A percentile compares a stretch with the other conserved stretches of the same genome.
These are phyloP conservation scores for Ogataea minuta DNA, from an alignment of 805 yeast genomes.

Conservation along the genomic window DNA sequence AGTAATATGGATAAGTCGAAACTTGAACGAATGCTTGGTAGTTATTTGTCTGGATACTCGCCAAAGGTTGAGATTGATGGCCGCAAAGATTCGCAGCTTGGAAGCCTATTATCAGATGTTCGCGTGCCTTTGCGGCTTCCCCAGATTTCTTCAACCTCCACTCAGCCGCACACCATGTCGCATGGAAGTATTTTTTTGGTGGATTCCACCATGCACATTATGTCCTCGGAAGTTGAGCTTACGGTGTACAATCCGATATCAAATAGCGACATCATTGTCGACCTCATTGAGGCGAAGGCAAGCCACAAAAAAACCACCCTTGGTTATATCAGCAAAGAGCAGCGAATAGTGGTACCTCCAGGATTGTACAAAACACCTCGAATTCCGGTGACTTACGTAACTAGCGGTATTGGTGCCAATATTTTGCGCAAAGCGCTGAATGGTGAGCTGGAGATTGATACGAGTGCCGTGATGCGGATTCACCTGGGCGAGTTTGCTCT, in stretches of 20 bases:
- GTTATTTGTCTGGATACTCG: conserved; percentile 38
- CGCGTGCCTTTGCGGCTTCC: conserved; percentile 33
- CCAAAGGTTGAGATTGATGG: conserved; percentile 34
- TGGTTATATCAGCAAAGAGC: conserved; percentile 44
- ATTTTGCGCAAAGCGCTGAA: conserved; percentile 49
- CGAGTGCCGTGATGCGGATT: conserved; percentile 42
- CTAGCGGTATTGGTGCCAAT: conserved; percentile 45
- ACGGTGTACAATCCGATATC: conserved; percentile 52
- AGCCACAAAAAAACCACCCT: conserved; percentile 43
- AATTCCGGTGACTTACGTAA: conserved; percentile 46
- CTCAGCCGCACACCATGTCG: neutral
- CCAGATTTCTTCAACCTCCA: conserved; percentile 12
- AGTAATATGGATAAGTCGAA: conserved; percentile 19
- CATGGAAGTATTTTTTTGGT: conserved; percentile 36
- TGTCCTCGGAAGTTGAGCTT: conserved; percentile 54
- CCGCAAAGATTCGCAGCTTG: conserved; percentile 26
- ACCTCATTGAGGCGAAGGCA: conserved; percentile 47
- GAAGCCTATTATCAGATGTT: conserved; percentile 26
- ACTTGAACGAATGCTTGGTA: conserved; percentile 38
- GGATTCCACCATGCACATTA: conserved; percentile 51
- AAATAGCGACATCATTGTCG: conserved; percentile 44
- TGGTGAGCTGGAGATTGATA: conserved; percentile 48
- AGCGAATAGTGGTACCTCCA: conserved; percentile 46
- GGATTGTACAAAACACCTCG: conserved; percentile 50
- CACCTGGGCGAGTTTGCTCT: conserved; percentile 39